Base-by-base conservation (phyloP, 208 protist genomes). In the Trypanosoma mega region DNA sequence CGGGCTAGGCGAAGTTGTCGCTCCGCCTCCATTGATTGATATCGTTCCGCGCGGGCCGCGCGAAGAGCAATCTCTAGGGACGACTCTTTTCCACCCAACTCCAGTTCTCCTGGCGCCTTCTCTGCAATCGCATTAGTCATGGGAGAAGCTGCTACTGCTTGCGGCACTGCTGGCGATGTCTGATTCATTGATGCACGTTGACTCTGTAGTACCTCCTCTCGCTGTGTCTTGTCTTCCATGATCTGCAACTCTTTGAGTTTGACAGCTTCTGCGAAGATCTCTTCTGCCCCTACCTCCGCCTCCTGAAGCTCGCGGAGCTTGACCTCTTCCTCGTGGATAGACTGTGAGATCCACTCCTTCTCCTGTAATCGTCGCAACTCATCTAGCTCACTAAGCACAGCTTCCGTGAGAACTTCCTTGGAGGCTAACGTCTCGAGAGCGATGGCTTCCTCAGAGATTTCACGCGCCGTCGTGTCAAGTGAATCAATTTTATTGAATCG, bases 201-300 rank as follows among this genome's bases (percentile, higher is more conserved):
- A 34, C 50, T 31, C 57, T 65, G 12, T 1, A 48, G 53, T 3
- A 30, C 18, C 2, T 52, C 68, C 14, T 34, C 63, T 14, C 37
- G 46, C 6, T 47, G 36, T 11, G 48, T 54, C 5, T 82, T 66
- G 26, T 69, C 24, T n/a, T n/a, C n/a, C n/a, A n/a, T n/a, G n/a
- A n/a, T n/a, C n/a, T n/a, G n/a, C n/a, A n/a, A n/a, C 44, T 56
- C 24, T 71, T 44, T 29, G 85, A 47, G 24, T 49, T 51, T 4
- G 29, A 54, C 55, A 80, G 48, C 4, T 50, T 56, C 39, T 80
- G 62, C 63, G n/a, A n/a, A n/a, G n/a, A n/a, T n/a, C n/a, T n/a
- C n/a, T n/a, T n/a, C n/a, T n/a, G n/a, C n/a, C n/a, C n/a, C n/a
- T n/a, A n/a, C n/a, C n/a, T n/a, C n/a, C n/a, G n/a, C n/a, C n/a